A percentile compares a stretch with the other conserved stretches of the same genome.
These are phyloP conservation scores for Suillus variegatus DNA, from an alignment of 768 basidiomycete genomes.

Conservation along the genomic window DNA sequence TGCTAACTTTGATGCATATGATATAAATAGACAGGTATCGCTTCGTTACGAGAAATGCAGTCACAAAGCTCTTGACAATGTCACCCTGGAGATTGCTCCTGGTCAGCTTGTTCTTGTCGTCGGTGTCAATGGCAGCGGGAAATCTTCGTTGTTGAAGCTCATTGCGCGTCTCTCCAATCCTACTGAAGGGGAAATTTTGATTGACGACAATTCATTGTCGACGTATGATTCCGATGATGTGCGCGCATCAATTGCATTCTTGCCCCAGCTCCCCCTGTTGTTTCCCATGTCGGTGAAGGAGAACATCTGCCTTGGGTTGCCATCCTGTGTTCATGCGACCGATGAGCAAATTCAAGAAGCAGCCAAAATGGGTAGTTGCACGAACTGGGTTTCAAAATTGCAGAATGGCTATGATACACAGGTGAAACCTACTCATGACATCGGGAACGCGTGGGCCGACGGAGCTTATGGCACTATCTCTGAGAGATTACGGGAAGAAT, in stretches of 20 bases:
- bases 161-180: conserved; percentile 51
- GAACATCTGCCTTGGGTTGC: conserved; percentile 39
- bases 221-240: conserved; percentile 41
- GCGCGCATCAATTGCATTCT: conserved; percentile 44
- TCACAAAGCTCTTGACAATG: conserved; percentile 22
- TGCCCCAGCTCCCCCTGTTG: conserved; percentile 50
- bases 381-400: conserved; percentile 36
- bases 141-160: conserved; percentile 44
- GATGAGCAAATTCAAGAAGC: conserved; percentile 30
- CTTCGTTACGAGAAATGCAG: conserved; percentile 24
- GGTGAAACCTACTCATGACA: conserved; percentile 27
- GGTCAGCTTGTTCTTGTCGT: conserved; percentile 34
- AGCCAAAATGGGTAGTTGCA: conserved; percentile 32
- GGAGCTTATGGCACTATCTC: conserved; percentile 23
- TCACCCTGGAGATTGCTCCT: conserved; percentile 29
- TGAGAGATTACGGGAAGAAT: conserved; percentile 19
- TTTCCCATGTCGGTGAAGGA: conserved; percentile 50
- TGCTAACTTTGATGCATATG: conserved; percentile 3
- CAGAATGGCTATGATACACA: conserved; percentile 31
- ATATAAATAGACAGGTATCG: conserved; percentile 18
- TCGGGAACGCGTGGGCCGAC: conserved; percentile 22
- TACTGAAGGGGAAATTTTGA: conserved; percentile 41
- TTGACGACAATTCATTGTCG: conserved; percentile 43
- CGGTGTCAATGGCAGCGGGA: conserved; percentile 31
- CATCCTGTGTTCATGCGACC: conserved; percentile 13